Evolutionary conservation across 306 rosid species (phyloP), one percentile per base, ranked within the genome.

Genomic region (Echinosophora koreensis): DNA sequence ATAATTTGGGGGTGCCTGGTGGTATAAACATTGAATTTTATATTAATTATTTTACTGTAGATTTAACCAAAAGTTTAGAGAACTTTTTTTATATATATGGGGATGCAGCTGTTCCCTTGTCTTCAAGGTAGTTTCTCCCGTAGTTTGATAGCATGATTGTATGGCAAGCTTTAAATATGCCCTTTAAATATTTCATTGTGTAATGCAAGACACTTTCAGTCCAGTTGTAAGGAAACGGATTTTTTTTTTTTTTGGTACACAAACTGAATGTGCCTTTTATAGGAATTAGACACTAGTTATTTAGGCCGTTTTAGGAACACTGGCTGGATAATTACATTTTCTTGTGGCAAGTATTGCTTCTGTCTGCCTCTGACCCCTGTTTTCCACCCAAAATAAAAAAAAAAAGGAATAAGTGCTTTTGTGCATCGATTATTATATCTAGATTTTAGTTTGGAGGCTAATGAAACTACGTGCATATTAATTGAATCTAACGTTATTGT

Each of bases 401-500:
- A 8, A 58, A 28, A 30, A 6, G 6, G 6, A 6, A 61, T 44
- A 14, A 44, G 5, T n/a, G 57, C 37, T 52, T 50, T 50, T 61
- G 56, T 14, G 66, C 65, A 61, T 41, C 22, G 15, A 42, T 62
- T 35, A 66, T 66, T 66, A 38, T 64, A 18, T 18, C 35, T 78
- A 44, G 76, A 22, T 61, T 39, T 49, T 39, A 8, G 22, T 17
- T 44, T 69, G 15, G 66, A 70, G 83, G 27, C 50, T 10, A 59
- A 73, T 38, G 69, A 76, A 61, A 69, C 32, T 18, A 28, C 1
- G 15, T 14, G 7, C 37, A 46, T 44, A 68, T 57, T 52, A 77
- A 71, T 81, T 61, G 65, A 52, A 28, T 62, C 59, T 38, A 42
- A 69, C 42, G 1, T 73, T 16, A 55, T 74, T 74, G 30, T 56